Evolutionary conservation across 2,329 filamentous ascomycete genomes (phyloP), one percentile per base, ranked within the genome.

Genomic region (Trichoderma lentiforme): DNA sequence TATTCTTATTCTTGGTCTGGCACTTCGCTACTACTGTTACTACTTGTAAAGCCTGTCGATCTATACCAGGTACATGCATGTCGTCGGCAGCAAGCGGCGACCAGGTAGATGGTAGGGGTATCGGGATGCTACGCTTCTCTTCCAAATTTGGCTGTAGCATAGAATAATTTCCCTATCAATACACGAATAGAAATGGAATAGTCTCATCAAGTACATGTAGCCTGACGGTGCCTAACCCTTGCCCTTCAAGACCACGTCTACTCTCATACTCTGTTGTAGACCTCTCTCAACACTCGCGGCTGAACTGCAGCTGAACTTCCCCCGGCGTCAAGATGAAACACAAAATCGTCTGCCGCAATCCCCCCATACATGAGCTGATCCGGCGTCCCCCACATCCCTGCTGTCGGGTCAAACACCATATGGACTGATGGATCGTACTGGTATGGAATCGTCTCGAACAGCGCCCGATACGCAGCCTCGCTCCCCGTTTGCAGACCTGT

Each of bases 341-440:
- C 62, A 70, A 74, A 73, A 15, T 76, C 75, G 65, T 76, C 73
- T 6, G 73, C 65, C 1, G 61, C 70, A 7, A 73, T 26, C 24
- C 71, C 72, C 3, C 75, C 74, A n/a, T 76, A 76, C 47, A 68
- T 74, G 6, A 75, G 30, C 28, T 56, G 51, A 24, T 76, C 75
- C 11, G 60, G 43, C 39, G 12, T 61, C 9, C 51, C 60, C 73
- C 73, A 74, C 24, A 63, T 39, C 43, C n/a, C 60, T 9, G 72
- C 73, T 43, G 68, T 51, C 18, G 68, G 53, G 18, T 73, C 68
- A 60, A 62, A 70, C 26, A 72, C 53, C 11, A 26, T 24, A 43
- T 32, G 47, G n/a, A 63, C 34, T 8, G 34, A 30, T 21, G 34
- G 28, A 8, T 56, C 11, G 26, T 34, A 51, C 11, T 65, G 39